Evolutionary conservation across 2,329 filamentous ascomycete species (phyloP).

Genomic region (Cladosporium oxysporum): DNA sequence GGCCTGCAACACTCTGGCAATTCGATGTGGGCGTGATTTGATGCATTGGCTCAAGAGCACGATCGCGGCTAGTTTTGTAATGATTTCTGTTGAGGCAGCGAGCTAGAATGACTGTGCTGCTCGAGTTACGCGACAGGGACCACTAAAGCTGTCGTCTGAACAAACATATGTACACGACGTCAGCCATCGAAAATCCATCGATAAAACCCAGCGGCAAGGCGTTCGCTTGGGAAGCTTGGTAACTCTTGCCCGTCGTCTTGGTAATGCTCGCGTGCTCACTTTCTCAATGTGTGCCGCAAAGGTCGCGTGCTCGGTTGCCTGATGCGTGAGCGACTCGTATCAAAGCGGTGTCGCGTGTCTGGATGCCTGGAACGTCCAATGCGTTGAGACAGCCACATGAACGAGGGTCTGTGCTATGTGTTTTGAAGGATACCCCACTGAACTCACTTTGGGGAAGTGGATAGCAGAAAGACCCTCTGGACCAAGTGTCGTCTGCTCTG

Average conservation of each 20-base stretch:
- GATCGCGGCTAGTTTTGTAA: not conserved
- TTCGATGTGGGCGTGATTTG: not conserved
- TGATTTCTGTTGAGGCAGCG: not conserved
- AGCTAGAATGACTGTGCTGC: not conserved
- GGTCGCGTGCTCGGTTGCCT: conserved; percentile 13
- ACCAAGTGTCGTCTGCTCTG: not conserved
- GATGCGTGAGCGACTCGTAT: not conserved
- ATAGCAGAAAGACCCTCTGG: not conserved
- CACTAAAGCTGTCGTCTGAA: not conserved
- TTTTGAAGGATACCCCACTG: not conserved
- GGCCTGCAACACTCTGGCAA: not conserved
- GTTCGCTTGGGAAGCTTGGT: conserved; percentile 18
- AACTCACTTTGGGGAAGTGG: not conserved
- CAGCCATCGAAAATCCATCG: not conserved
- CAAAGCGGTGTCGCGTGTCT: conserved; percentile 9
- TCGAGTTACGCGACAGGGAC: not conserved
- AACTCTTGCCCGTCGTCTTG: not conserved
- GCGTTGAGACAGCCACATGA: conserved; percentile 13
- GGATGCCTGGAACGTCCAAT: conserved; percentile 1
- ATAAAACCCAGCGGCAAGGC: not conserved
- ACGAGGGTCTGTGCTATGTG: not conserved
- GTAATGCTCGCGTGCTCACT: conserved; percentile 7
- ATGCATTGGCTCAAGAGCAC: not conserved
- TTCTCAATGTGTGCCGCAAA: not conserved
- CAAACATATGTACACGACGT: not conserved